Base-by-base conservation (phyloP, 768 basidiomycete genomes). In the Holtermanniella nyarrowii region DNA sequence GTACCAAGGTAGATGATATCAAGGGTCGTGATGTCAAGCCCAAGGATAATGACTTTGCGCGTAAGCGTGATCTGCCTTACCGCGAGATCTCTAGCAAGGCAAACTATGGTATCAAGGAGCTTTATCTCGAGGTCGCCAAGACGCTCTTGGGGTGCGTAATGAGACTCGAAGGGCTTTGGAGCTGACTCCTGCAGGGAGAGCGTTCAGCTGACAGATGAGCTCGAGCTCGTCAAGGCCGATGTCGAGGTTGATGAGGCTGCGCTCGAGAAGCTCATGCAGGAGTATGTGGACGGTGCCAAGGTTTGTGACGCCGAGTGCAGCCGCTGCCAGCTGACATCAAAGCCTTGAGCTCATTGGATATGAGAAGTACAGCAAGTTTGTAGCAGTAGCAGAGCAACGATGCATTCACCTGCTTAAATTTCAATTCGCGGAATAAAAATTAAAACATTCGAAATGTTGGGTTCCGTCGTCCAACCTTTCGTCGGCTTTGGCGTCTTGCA, bases 1-100 rank as follows among this genome's bases (percentile, higher is more conserved):
- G 59, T n/a, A 58, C 59, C 50, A 61, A 61, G 49, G 47, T 57
- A 4, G 59, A 61, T 43, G 54, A 56, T 20, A 45, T 50, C 55
- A 57, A 57, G 51, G 54, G 39, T 21, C 53, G 59, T 31, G 59
- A 61, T 23, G 46, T 61, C 18, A 52, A 57, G 46, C 50, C 53
- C 42, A 57, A 55, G 46, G 56, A 57, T 21, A 50, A 55, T 18
- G 59, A 61, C 25, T 58, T 57, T 48, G 42, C 56, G 13, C 39
- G 48, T 16, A 61, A 61, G 52, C 46, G 49, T 24, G 53, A 53
- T 7, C 26, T 61, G 39, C 42, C 48, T 18, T 61, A 61, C 49
- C 26, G 54, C 14, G 59, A 61, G 49, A 61, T 61, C 23, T 55
- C 53, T 2, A 25, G 25, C 40, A 55, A 57, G 48, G 59, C 59